A percentile compares a stretch with the other conserved stretches of the same genome.
phyloP scores from a whole-genome alignment of 257 asterid genomes.

The Eucommia ulmoides region DNA sequence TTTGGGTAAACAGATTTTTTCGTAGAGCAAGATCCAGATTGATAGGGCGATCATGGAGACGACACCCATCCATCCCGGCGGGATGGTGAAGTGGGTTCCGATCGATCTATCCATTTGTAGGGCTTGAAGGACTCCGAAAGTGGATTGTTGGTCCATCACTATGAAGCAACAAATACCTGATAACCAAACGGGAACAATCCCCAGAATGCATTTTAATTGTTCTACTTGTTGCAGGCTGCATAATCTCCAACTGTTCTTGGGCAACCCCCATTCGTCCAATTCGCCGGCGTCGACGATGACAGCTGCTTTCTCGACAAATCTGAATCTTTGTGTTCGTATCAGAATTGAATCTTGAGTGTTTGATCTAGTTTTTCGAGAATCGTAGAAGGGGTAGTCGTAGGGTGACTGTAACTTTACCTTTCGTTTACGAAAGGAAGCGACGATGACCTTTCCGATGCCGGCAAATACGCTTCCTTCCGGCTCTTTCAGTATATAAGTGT shows the following conservation, averaged over 20 bases:
- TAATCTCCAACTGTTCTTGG: constrained; percentile 12
- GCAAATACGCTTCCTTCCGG: no score
- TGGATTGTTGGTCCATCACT: not conserved
- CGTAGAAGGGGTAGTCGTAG: not conserved
- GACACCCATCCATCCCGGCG: not conserved
- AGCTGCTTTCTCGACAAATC: constrained; percentile 5
- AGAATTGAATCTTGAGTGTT: not conserved
- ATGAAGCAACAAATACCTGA: not conserved
- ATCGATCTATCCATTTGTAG: not conserved
- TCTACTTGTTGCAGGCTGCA: constrained; percentile 18
- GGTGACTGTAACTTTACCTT: not conserved
- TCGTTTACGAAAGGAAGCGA: not conserved
- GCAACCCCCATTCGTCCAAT: constrained; percentile 9
- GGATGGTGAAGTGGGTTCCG: not conserved
- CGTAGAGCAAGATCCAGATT: not conserved
- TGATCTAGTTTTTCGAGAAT: not conserved
- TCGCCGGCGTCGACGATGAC: constrained; percentile 9
- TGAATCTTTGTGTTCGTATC: not conserved
- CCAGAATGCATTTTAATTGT: constrained; percentile 11
- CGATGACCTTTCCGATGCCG: not conserved
- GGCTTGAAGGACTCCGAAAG: constrained; percentile 1
- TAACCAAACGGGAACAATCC: not conserved
- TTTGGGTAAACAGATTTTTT: constrained; percentile 9
- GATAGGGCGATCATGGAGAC: not conserved
- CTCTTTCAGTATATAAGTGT: no score